Percentiles rank a stretch among this genome's conserved stretches.
phyloP scores from a whole-genome alignment of 345 rosid genomes.

The Euphorbia lathyris region DNA sequence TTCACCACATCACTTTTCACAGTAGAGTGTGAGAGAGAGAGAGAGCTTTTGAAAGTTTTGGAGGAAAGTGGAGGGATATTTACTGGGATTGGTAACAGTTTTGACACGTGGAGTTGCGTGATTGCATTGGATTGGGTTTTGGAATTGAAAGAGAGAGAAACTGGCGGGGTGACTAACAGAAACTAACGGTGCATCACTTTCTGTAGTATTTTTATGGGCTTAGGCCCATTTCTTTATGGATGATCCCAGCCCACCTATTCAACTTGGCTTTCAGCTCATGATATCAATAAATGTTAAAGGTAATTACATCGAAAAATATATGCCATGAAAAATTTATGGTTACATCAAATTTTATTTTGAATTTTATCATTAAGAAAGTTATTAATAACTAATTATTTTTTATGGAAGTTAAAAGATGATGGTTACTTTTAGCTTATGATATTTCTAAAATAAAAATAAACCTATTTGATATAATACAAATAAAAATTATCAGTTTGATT shows the following conservation, averaged over 20 bases:
- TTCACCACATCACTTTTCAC: conserved; percentile 25
- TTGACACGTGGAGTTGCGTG: conserved; percentile 45
- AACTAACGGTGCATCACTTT: neutral
- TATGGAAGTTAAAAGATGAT: too few relatives aligned
- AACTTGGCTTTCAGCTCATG: too few relatives aligned
- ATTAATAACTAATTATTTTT: too few relatives aligned
- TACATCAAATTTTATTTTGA: too few relatives aligned
- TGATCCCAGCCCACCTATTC: neutral
- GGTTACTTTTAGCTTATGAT: too few relatives aligned
- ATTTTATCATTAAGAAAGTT: too few relatives aligned
- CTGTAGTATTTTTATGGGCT: neutral
- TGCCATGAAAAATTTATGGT: too few relatives aligned
- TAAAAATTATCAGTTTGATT: too few relatives aligned
- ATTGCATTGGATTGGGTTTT: conserved; percentile 15
- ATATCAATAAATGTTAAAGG: too few relatives aligned
- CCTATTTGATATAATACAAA: too few relatives aligned
- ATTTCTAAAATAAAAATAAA: too few relatives aligned
- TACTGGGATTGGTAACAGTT: conserved; percentile 40
- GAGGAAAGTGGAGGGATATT: conserved; percentile 29
- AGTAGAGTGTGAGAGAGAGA: neutral
- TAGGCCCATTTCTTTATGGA: neutral
- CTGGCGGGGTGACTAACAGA: conserved; percentile 10
- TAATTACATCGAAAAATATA: too few relatives aligned
- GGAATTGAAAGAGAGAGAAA: neutral
- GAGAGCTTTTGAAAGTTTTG: neutral